A percentile compares a stretch with the other conserved stretches of the same genome.
Conservation (phyloP, 1,139 yeast genomes). For the Sugiyamaella novakii region DNA sequence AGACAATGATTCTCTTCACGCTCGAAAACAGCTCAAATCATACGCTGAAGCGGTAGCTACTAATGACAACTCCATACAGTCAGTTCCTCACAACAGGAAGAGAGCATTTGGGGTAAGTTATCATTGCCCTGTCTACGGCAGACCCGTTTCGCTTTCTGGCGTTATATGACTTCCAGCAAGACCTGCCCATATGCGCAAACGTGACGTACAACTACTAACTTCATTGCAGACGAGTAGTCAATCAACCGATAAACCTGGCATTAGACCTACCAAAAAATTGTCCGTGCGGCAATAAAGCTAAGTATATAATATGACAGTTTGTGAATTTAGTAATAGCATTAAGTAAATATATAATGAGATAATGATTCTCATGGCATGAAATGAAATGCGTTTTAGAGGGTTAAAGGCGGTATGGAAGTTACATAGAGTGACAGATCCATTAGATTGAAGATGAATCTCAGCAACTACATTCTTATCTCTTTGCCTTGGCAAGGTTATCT, state of each 20-base stretch:
- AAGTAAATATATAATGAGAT: background rate
- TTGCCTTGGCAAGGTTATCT: too few relatives aligned
- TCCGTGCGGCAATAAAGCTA: slow-evolving; percentile 7
- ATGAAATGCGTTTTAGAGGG: too few relatives aligned
- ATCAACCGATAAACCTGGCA: background rate
- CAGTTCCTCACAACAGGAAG: slow-evolving; percentile 1
- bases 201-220: background rate
- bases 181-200: too few relatives aligned
- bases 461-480: too few relatives aligned
- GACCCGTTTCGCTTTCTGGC: too few relatives aligned
- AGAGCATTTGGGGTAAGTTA: slow-evolving; percentile 19
- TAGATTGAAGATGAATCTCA: too few relatives aligned
- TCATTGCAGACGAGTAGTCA: background rate
- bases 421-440: too few relatives aligned
- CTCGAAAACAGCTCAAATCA: slow-evolving; percentile 14
- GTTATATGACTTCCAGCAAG: too few relatives aligned
- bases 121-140: too few relatives aligned
- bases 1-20: background rate
- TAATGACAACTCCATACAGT: too few relatives aligned
- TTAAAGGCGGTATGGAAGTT: too few relatives aligned
- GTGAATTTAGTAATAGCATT: slow-evolving; percentile 1
- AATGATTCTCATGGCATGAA: background rate
- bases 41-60: slow-evolving; percentile 3
- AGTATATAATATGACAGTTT: background rate
- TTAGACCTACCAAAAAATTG: slow-evolving; percentile 14